Conservation (phyloP, 1,139 yeast species). For the Schizosaccharomyces versatilis region DNA sequence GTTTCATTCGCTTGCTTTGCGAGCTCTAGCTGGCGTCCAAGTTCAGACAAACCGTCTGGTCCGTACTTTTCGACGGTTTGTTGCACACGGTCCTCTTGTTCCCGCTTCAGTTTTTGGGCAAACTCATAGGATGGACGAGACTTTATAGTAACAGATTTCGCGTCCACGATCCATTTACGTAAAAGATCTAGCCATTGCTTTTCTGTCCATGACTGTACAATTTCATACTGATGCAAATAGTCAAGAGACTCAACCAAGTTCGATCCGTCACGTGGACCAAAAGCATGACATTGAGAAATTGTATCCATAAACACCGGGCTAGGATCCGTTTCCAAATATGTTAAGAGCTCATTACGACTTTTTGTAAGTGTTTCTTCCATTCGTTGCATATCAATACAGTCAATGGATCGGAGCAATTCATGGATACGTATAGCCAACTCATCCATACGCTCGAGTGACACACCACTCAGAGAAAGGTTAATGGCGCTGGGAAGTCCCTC, state of each 20-base stretch:
- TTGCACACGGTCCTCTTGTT: constrained; percentile 28
- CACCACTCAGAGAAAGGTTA: constrained; percentile 17
- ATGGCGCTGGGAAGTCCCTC: constrained; percentile 6
- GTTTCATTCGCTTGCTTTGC: constrained; percentile 51
- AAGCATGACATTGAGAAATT: constrained; percentile 38
- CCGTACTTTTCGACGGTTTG: constrained; percentile 36
- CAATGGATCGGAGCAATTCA: constrained; percentile 39
- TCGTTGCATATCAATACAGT: constrained; percentile 1
- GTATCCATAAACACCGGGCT: neutral
- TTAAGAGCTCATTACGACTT: neutral
- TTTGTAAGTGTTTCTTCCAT: neutral
- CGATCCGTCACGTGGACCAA: constrained; percentile 42
- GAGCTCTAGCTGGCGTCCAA: constrained; percentile 29
- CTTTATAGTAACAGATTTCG: constrained; percentile 48
- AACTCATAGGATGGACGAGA: constrained; percentile 52
- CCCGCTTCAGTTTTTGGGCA: constrained; percentile 31
- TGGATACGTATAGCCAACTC: constrained; percentile 33
- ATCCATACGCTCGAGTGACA: constrained; percentile 43
- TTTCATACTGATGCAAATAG: constrained; percentile 30
- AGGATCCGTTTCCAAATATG: neutral
- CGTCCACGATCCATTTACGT: constrained; percentile 33
- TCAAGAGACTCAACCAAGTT: constrained; percentile 32
- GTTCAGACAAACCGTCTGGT: constrained; percentile 32
- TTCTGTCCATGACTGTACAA: constrained; percentile 36
- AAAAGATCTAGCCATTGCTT: constrained; percentile 46